Conservation (phyloP, 1,139 yeast species). For the Saccharomyces pastorianus region DNA sequence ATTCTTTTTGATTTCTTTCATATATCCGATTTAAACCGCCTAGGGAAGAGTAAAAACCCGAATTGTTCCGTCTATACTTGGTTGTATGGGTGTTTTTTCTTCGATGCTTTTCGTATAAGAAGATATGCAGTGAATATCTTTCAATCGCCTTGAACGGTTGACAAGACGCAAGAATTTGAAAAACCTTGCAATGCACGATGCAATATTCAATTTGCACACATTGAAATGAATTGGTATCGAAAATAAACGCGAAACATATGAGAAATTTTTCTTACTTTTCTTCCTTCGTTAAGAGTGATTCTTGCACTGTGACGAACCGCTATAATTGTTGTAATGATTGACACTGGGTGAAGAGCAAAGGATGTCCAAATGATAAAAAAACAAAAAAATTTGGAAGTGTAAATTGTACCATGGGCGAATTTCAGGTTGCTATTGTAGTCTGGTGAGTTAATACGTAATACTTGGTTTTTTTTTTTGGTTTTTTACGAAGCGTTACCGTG, state of each 20-base stretch:
- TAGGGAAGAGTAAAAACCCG: background rate
- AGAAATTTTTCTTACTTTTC: background rate
- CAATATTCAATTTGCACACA: background rate
- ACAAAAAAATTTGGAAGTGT: too few relatives aligned
- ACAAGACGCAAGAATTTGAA: background rate
- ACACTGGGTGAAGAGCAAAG: background rate
- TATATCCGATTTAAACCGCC: background rate
- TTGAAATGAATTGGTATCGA: background rate
- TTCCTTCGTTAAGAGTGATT: background rate
- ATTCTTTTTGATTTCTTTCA: background rate
- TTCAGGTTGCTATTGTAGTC: too few relatives aligned
- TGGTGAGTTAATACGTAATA: too few relatives aligned
- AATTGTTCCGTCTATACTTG: background rate
- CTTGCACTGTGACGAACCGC: background rate
- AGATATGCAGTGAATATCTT: background rate
- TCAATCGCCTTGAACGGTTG: background rate
- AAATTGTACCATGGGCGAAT: too few relatives aligned
- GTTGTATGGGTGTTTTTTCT: background rate
- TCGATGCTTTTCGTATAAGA: background rate
- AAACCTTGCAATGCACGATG: background rate
- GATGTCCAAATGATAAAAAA: too few relatives aligned
- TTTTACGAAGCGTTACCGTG: background rate
- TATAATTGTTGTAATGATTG: background rate
- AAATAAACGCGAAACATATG: background rate
- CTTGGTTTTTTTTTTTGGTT: too few relatives aligned